phyloP scores from a whole-genome alignment of 2,329 filamentous ascomycete genomes.

The Colletotrichum sp. region DNA sequence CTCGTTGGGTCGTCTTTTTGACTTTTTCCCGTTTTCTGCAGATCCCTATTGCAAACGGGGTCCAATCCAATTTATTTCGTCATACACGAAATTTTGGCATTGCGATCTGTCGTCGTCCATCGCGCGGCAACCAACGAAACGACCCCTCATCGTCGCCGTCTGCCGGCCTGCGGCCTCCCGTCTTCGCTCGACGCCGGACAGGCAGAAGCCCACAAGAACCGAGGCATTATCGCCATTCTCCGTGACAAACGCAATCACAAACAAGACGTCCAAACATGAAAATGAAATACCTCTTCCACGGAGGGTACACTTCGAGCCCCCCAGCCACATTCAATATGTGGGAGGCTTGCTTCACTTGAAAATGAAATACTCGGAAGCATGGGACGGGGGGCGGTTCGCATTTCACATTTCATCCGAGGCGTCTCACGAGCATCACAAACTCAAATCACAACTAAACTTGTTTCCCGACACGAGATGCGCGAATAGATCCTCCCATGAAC shows the following conservation, averaged over 20 bases:
- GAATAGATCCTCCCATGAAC: not conserved
- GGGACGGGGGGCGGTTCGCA: not conserved
- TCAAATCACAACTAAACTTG: not conserved
- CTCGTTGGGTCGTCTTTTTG: not conserved
- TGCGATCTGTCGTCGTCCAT: not conserved
- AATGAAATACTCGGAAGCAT: not conserved
- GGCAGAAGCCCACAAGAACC: not conserved
- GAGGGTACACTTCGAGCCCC: not conserved
- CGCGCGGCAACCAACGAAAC: not conserved
- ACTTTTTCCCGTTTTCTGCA: not conserved
- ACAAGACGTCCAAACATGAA: not conserved
- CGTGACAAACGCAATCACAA: not conserved
- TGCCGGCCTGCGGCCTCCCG: not conserved
- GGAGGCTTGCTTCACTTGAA: not conserved
- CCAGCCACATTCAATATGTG: not conserved
- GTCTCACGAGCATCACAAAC: not conserved
- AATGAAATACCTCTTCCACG: not conserved
- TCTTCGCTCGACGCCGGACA: not conserved
- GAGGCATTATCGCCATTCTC: not conserved
- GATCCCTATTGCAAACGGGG: slow-evolving; percentile 14
- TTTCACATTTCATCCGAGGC: not conserved
- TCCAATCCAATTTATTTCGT: not conserved
- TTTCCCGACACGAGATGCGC: not conserved
- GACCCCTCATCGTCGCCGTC: not conserved
- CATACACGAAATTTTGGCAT: not conserved